phyloP scores from a whole-genome alignment of 768 basidiomycete genomes.

The Gloeopeniophorella convolvens region DNA sequence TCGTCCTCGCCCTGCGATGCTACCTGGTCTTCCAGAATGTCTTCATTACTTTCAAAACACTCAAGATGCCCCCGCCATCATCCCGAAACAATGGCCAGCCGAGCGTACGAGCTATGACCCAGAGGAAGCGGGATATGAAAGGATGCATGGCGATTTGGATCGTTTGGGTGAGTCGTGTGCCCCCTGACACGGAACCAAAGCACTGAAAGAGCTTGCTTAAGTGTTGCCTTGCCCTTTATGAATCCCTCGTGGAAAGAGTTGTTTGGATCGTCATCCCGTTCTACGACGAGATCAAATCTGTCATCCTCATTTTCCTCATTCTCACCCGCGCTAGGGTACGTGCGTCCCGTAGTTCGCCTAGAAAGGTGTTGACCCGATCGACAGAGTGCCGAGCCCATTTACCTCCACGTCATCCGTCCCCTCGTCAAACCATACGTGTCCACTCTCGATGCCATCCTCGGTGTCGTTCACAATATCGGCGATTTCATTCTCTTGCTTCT shows the following conservation, averaged over 20 bases:
- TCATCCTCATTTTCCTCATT: constrained; percentile 67
- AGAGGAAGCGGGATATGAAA: constrained; percentile 81
- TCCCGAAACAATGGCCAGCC: constrained; percentile 51
- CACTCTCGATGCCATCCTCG: constrained; percentile 59
- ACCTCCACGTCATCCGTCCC: constrained; percentile 74
- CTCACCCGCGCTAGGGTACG: constrained; percentile 66
- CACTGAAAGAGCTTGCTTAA: constrained; percentile 27
- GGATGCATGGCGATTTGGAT: constrained; percentile 80
- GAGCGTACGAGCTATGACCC: constrained; percentile 59
- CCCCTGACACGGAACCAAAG: constrained; percentile 8
- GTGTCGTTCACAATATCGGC: constrained; percentile 53
- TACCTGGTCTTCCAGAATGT: constrained; percentile 72
- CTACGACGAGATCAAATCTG: constrained; percentile 74
- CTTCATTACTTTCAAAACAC: constrained; percentile 79
- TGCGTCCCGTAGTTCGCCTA: not conserved
- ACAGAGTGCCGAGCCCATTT: constrained; percentile 83
- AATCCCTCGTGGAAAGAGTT: constrained; percentile 56
- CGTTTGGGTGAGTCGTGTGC: constrained; percentile 58
- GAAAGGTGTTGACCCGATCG: not conserved
- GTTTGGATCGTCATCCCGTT: constrained; percentile 74
- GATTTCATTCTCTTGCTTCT: constrained; percentile 48
- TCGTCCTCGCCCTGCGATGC: constrained; percentile 59
- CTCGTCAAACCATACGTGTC: constrained; percentile 66
- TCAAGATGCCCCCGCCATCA: constrained; percentile 58
- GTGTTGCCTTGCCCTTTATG: constrained; percentile 65